These are phyloP conservation scores for Stemphylium vesicarium DNA, from an alignment of 2,329 filamentous ascomycete genomes.

Conservation along the genomic window DNA sequence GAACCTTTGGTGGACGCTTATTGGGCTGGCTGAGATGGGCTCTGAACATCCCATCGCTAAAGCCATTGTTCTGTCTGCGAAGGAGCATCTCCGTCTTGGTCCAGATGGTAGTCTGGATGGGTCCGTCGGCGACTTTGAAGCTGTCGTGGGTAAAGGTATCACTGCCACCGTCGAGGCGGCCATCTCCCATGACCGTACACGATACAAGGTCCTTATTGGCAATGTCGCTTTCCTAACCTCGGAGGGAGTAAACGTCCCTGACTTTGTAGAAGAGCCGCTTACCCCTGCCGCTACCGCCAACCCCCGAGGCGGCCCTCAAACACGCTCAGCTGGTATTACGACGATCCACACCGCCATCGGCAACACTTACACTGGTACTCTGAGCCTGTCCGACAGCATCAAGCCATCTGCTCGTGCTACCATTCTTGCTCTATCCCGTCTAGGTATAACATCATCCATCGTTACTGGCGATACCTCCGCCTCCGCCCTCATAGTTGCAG, in stretches of 20 bases:
- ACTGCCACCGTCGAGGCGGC: slow-evolving; percentile 81
- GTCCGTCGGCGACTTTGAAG: slow-evolving; percentile 82
- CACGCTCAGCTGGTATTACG: slow-evolving; percentile 71
- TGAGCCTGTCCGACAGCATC: slow-evolving; percentile 87
- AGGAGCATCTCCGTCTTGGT: slow-evolving; percentile 74
- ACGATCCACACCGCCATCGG: slow-evolving; percentile 92
- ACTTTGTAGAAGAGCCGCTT: slow-evolving; percentile 59
- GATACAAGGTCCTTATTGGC: slow-evolving; percentile 82
- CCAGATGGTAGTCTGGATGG: slow-evolving; percentile 79
- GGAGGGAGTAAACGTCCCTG: slow-evolving; percentile 70
- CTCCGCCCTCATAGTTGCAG: slow-evolving; percentile 83
- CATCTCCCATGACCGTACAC: slow-evolving; percentile 67
- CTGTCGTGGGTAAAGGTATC: slow-evolving; percentile 83
- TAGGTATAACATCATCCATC: slow-evolving; percentile 87
- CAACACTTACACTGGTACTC: slow-evolving; percentile 76
- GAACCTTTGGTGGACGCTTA: slow-evolving; percentile 91
- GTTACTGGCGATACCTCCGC: slow-evolving; percentile 91
- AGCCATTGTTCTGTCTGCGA: slow-evolving; percentile 79
- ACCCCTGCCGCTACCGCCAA: slow-evolving; percentile 37
- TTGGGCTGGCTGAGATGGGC: slow-evolving; percentile 93
- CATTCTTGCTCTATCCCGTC: slow-evolving; percentile 79
- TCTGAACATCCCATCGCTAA: slow-evolving; percentile 97
- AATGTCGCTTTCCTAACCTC: slow-evolving; percentile 79
- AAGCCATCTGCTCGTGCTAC: slow-evolving; percentile 85
- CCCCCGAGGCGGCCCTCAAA: slow-evolving; percentile 47